phyloP scores from a whole-genome alignment of 2,329 filamentous ascomycete genomes.

The Lachnellula suecica region DNA sequence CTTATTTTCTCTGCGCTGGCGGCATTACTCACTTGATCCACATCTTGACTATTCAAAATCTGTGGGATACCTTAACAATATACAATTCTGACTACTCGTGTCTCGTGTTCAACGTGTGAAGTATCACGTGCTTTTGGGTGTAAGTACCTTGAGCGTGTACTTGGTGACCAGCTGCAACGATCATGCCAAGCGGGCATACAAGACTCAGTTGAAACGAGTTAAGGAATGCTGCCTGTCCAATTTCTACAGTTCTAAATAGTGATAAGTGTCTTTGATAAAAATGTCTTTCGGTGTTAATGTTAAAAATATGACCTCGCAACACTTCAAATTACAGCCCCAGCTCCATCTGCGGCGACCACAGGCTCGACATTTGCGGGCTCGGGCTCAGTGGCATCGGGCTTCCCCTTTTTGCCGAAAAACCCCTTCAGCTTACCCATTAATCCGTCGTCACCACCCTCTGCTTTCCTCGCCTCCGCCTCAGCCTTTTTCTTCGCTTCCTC shows the following conservation, averaged over 20 bases:
- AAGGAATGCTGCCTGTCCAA: not conserved
- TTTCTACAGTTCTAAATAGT: not conserved
- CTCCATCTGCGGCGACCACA: not conserved
- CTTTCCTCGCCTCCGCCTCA: not conserved
- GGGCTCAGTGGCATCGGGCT: conserved; percentile 1
- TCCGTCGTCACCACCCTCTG: not conserved
- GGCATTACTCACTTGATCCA: not conserved
- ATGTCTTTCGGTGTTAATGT: not conserved
- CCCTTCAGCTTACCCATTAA: not conserved
- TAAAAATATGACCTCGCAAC: not conserved
- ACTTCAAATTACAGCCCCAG: not conserved
- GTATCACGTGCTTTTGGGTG: too few relatives aligned
- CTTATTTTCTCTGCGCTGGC: not conserved
- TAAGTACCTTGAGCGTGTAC: too few relatives aligned
- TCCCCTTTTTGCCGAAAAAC: not conserved
- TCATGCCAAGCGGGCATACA: too few relatives aligned
- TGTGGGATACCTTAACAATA: not conserved
- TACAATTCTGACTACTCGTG: too few relatives aligned
- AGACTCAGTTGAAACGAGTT: not conserved
- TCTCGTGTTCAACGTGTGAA: too few relatives aligned
- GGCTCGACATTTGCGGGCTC: not conserved
- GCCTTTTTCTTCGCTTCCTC: too few relatives aligned
- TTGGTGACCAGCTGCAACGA: too few relatives aligned
- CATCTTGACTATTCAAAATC: not conserved
- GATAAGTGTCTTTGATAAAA: not conserved